phyloP scores from a whole-genome alignment of 148 eudicot species.

The Pharnaceum exiguum region DNA sequence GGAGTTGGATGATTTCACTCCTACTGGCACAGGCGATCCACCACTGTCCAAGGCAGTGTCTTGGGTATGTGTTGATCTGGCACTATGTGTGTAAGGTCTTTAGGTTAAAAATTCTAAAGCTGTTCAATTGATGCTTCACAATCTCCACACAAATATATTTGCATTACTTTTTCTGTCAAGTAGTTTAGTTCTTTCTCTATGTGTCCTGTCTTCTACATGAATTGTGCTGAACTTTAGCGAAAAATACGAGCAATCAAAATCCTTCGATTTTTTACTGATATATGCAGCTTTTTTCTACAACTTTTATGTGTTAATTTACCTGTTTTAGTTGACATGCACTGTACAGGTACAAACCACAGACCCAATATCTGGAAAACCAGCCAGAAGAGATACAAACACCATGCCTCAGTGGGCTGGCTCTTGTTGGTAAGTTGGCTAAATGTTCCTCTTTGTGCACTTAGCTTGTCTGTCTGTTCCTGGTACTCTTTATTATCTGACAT shows the following conservation, averaged over 20 bases:
- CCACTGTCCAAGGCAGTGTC: conserved; percentile 86
- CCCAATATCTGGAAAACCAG: conserved; percentile 66
- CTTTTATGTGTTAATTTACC: not conserved
- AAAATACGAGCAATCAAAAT: too few relatives aligned
- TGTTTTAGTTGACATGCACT: conserved; percentile 11
- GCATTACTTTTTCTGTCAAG: too few relatives aligned
- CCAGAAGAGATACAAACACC: conserved; percentile 88
- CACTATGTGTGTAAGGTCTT: not conserved
- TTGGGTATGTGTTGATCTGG: conserved; percentile 57
- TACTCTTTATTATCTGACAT: too few relatives aligned
- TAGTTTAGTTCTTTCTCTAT: too few relatives aligned
- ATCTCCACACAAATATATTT: not conserved
- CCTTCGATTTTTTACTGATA: not conserved
- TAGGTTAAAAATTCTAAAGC: not conserved
- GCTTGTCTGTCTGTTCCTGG: not conserved
- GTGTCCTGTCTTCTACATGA: too few relatives aligned
- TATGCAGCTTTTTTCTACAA: not conserved
- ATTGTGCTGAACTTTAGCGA: too few relatives aligned
- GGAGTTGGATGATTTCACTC: conserved; percentile 94
- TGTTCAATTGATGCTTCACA: not conserved
- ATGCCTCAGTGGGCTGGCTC: conserved; percentile 99
- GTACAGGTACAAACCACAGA: conserved; percentile 70
- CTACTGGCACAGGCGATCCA: conserved; percentile 98
- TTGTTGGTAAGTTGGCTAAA: conserved; percentile 93
- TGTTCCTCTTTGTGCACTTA: not conserved